Percentiles rank a stretch among this genome's conserved stretches.
phyloP scores from a whole-genome alignment of 1,139 yeast genomes.

The Candida pseudocylindracea region DNA sequence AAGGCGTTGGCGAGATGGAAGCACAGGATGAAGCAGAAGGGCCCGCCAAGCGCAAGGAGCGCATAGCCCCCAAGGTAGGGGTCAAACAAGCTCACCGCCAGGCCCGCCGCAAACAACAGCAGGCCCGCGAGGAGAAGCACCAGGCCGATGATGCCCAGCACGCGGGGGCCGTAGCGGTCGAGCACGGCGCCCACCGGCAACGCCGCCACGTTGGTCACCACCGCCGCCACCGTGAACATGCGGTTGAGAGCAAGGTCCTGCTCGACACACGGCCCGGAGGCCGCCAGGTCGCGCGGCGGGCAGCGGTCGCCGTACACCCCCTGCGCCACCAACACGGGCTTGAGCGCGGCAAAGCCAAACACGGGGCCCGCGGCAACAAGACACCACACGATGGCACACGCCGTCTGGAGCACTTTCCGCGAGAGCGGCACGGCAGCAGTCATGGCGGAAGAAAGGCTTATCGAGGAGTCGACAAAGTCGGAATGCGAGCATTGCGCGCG shows the following conservation, averaged over 20 bases:
- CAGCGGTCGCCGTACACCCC: conserved; percentile 57
- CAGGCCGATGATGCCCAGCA: conserved; percentile 61
- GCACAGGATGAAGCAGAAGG: conserved; percentile 61
- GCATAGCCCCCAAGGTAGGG: conserved; percentile 43
- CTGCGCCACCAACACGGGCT: conserved; percentile 56
- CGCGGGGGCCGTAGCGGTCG: conserved; percentile 61
- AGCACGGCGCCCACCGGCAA: conserved; percentile 61
- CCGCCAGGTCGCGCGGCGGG: conserved; percentile 5
- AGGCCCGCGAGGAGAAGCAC: conserved; percentile 30
- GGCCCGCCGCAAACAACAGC: conserved; percentile 12
- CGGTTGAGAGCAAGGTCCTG: conserved; percentile 69
- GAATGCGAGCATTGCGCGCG: too few relatives aligned
- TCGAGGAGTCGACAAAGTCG: too few relatives aligned
- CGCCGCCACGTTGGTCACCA: conserved; percentile 68
- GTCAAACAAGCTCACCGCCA: conserved; percentile 13
- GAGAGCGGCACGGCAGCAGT: too few relatives aligned
- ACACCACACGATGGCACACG: conserved; percentile 73
- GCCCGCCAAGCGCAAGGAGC: conserved; percentile 59
- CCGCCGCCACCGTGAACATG: conserved; percentile 73
- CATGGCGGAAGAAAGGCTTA: too few relatives aligned
- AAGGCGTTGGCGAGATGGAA: conserved; percentile 58
- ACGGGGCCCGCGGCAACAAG: conserved; percentile 81
- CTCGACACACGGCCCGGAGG: conserved; percentile 23
- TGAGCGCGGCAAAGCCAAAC: conserved; percentile 86
- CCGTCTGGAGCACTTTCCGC: conserved; percentile 14